Percentiles rank a stretch among this genome's conserved stretches.
phyloP scores from a whole-genome alignment of 202 grass and related monocot genomes.

The Carex arenaria region DNA sequence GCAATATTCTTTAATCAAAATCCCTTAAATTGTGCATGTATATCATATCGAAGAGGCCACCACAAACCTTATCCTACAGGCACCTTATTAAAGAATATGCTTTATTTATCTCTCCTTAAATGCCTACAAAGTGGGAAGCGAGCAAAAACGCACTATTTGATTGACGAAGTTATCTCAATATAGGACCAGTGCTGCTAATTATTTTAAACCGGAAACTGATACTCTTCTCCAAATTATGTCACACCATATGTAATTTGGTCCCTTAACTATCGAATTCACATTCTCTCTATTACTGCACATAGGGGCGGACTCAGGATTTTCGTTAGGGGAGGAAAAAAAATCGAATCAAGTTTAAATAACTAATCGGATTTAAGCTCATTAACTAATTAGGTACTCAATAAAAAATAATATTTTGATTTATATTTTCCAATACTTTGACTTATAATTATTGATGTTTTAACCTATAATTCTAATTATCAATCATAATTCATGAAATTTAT shows the following conservation, averaged over 20 bases:
- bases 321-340: too few species aligned
- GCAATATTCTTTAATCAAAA: background rate
- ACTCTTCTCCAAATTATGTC: background rate
- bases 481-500: too few species aligned
- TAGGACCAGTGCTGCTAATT: background rate
- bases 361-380: too few species aligned
- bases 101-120: background rate
- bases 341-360: too few species aligned
- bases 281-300: too few species aligned
- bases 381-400: too few species aligned
- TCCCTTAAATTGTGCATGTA: background rate
- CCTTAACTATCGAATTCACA: background rate
- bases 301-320: too few species aligned
- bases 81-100: slow-evolving; percentile 3
- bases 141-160: slow-evolving; percentile 7
- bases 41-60: background rate
- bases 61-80: background rate
- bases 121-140: slow-evolving; percentile 15
- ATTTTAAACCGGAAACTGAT: background rate
- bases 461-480: too few species aligned
- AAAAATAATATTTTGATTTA: too few species aligned
- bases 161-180: background rate
- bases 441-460: too few species aligned
- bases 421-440: too few species aligned
- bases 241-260: background rate